phyloP scores from a whole-genome alignment of 2,329 filamentous ascomycete species.

The Pseudogymnoascus sp. region DNA sequence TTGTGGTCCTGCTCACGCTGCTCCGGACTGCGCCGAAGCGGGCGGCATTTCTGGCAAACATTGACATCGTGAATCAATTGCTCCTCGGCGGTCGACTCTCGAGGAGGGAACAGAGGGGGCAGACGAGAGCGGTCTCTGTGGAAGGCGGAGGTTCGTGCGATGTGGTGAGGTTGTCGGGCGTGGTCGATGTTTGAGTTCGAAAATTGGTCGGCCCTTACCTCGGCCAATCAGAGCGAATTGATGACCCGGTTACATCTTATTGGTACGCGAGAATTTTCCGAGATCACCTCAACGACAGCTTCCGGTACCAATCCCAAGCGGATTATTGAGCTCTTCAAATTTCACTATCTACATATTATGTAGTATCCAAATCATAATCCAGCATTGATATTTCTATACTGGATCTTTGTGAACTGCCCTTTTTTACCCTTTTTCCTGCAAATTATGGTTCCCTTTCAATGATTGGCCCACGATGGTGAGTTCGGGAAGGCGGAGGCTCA shows the following conservation, averaged over 20 bases:
- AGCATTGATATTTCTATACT: not conserved
- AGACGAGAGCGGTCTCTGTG: conserved; percentile 6
- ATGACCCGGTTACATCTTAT: conserved; percentile 8
- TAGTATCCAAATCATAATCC: not conserved
- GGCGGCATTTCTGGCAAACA: conserved; percentile 10
- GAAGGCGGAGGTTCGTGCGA: conserved; percentile 1
- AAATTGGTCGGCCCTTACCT: conserved; percentile 7
- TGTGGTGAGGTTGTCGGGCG: conserved; percentile 8
- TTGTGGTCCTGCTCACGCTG: conserved; percentile 9
- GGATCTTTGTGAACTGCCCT: not conserved
- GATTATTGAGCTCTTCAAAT: not conserved
- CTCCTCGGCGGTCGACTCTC: conserved; percentile 6
- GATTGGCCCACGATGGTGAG: not conserved
- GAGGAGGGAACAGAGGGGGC: conserved; percentile 8
- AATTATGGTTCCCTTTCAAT: not conserved
- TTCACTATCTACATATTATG: conserved; percentile 2
- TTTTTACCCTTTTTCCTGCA: not conserved
- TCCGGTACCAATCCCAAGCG: not conserved
- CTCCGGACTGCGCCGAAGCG: conserved; percentile 9
- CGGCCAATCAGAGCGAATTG: conserved; percentile 8
- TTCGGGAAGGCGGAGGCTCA: conserved; percentile 5
- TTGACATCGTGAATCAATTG: conserved; percentile 9
- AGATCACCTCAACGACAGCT: conserved; percentile 4
- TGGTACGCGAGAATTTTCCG: conserved; percentile 3
- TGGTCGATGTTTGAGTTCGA: conserved; percentile 8